Evolutionary conservation across 345 rosid genomes (phyloP).

Genomic region (Geranium brycei): DNA sequence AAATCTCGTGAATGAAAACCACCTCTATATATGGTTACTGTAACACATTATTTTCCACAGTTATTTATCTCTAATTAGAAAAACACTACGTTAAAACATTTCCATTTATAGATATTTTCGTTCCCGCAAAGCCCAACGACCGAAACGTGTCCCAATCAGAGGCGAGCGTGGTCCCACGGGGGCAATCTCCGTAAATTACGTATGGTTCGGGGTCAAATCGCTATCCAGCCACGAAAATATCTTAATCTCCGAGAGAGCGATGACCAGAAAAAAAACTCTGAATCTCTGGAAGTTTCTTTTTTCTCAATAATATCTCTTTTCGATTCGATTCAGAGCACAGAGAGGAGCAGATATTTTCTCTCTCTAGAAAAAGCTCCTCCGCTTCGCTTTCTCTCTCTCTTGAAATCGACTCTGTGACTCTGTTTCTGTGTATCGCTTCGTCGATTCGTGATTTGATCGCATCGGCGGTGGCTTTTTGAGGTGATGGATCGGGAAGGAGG

Average conservation of each 20-base stretch:
- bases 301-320: background rate
- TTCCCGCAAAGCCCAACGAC: background rate
- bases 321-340: background rate
- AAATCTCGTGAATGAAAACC: too few species aligned
- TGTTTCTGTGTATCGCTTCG: fast-evolving
- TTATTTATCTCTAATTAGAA: too few species aligned
- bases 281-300: constrained; percentile 39
- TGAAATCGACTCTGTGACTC: background rate
- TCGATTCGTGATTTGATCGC: background rate
- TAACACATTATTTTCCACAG: too few species aligned
- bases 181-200: constrained; percentile 23
- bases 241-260: constrained; percentile 8
- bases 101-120: background rate
- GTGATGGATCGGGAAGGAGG: constrained; percentile 67
- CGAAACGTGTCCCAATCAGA: background rate
- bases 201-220: constrained; percentile 1
- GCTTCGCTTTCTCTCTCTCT: background rate
- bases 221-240: constrained; percentile 18
- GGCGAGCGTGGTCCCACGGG: constrained; percentile 3
- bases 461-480: background rate
- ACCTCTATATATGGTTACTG: too few species aligned
- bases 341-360: constrained; percentile 27
- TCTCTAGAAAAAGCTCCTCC: background rate
- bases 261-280: background rate
- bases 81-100: too few species aligned